These are phyloP conservation scores for Oropetium thomaeum DNA, from an alignment of 176 grass and related monocot species.

Conservation along the genomic window DNA sequence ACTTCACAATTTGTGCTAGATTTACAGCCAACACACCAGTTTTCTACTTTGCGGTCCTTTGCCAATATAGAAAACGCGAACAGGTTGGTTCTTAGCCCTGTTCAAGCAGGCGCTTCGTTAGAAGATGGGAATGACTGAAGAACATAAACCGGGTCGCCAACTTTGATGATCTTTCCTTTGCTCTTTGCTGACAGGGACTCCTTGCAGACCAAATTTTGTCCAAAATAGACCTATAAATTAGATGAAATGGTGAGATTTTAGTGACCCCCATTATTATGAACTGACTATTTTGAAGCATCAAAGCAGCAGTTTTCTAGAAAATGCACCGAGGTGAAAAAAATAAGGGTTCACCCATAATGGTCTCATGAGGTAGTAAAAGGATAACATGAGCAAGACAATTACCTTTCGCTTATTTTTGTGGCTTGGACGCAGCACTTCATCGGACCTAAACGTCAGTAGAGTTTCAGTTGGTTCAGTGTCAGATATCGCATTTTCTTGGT, in stretches of 20 bases:
- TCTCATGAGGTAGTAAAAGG: neutral
- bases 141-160: slow-evolving; percentile 69
- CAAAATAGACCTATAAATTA: slow-evolving; percentile 63
- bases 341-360: neutral
- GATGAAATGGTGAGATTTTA: neutral
- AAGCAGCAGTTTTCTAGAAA: neutral
- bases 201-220: slow-evolving; percentile 82
- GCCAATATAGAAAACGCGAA: neutral
- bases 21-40: neutral
- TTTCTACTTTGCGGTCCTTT: neutral
- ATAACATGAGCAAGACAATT: neutral
- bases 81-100: neutral
- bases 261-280: neutral
- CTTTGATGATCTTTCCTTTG: slow-evolving; percentile 53
- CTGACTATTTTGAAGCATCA: neutral
- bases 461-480: slow-evolving; percentile 74
- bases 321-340: neutral
- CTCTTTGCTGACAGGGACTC: slow-evolving; percentile 45
- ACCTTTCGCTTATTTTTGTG: slow-evolving; percentile 67
- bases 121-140: slow-evolving; percentile 45
- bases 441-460: slow-evolving; percentile 72
- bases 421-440: slow-evolving; percentile 53
- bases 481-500: slow-evolving; percentile 63
- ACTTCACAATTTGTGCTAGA: neutral
- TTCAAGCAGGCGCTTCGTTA: slow-evolving; percentile 59